These are phyloP conservation scores for Gossypium laxum DNA, from an alignment of 441 rosid species.

Conservation along the genomic window DNA sequence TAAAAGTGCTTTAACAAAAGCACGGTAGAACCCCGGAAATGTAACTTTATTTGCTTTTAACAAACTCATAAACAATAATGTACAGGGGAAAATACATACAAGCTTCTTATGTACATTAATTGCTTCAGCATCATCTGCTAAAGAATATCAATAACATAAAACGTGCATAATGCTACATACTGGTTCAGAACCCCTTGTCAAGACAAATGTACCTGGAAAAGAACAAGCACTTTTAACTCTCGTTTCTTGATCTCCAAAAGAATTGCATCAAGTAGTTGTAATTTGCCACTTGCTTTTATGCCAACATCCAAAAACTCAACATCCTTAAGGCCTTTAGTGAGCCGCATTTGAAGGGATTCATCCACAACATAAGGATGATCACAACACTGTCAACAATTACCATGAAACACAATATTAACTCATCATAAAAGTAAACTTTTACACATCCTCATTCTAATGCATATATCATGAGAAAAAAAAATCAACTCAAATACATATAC, in stretches of 20 bases:
- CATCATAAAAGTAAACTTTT: not conserved
- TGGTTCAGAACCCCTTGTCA: not conserved
- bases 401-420: conserved; percentile 4
- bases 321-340: conserved; percentile 30
- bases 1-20: not conserved
- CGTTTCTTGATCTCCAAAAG: conserved; percentile 49
- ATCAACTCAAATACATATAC: not conserved
- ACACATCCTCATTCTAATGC: not conserved
- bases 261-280: conserved; percentile 64
- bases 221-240: conserved; percentile 57
- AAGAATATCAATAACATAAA: not conserved
- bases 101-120: not conserved
- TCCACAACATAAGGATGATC: conserved; percentile 77
- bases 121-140: not conserved
- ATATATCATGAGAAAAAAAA: not conserved
- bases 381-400: conserved; percentile 60
- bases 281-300: conserved; percentile 82
- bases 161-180: not conserved
- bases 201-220: conserved; percentile 59
- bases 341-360: conserved; percentile 27
- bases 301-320: conserved; percentile 53
- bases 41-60: not conserved
- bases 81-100: not conserved
- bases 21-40: not conserved
- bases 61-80: not conserved